Base-by-base conservation (phyloP, 2,329 filamentous ascomycete species). In the Nothophaeocryptopus gaeumannii region DNA sequence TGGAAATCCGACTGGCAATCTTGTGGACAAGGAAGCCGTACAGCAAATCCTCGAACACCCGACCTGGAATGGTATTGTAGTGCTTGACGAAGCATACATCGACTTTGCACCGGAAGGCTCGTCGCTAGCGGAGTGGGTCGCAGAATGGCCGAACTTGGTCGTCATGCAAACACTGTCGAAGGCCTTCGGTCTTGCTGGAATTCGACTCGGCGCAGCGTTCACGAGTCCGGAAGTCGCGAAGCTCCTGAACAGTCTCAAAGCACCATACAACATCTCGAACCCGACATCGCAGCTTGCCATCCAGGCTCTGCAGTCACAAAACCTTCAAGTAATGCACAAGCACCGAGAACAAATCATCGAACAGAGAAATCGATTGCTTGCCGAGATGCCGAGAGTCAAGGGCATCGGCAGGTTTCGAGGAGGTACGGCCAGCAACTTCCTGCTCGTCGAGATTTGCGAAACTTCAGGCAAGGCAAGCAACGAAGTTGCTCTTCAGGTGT, bases 81-180 rank as follows among this genome's bases (percentile, higher is more conserved):
- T 96, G 3, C 76, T 97, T 20, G 93, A 99, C 69, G 93, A 99
- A 73, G 93, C 93, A 13, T 99, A 99, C 72, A 84, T 99, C 62
- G 93, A 99, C 72, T 99, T 97, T 66, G 86, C 91, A 5, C 83
- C 84, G 5, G 83, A 86, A 40, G 84, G 81, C 20, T 79, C 88
- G 36, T 95, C 88, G 58, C 79, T 97, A 20, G 92, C 93, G 20
- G 88, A 95, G 71, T 95, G 89, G 86, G 91, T 95, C 1, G 78
- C 81, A 32, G 90, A 96, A 64, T 95, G 88, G 82, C 91, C 92
- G 43, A 99, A 99, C 70, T 78, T 99, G 20, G 90, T 96, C 13
- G 91, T 99, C 50, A 89, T 97, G 88, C 93, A 99, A 76, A 99
- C 93, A 1, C 79, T 97, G n/a, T 95, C 88, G 63, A 99, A 99